Evolutionary conservation across 106 monocot species (phyloP), one percentile per base, ranked within the genome.

Genomic region (Apostasia shenzhenica): DNA sequence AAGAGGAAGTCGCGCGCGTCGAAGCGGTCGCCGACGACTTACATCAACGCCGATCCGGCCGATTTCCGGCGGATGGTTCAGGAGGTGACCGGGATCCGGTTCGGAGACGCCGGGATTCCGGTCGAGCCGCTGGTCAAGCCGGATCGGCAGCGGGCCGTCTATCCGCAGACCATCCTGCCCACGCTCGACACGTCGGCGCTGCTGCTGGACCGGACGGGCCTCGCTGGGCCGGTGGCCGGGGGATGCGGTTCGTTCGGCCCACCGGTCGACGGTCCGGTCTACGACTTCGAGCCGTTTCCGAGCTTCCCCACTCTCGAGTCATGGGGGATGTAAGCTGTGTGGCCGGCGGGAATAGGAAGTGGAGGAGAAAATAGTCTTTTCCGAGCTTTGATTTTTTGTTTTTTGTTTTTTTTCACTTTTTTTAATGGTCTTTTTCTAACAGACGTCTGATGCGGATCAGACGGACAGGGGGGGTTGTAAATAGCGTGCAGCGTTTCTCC

Each of bases 31-130:
- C 70, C 70, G 45, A 89, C 85, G 14, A 91, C 81, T 3, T 86
- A 79, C 79, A 91, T 91, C 72, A 72, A 51, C 71, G 84, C 84
- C 14, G 86, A 91, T 60, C 78, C 78, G 7, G 67, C 81, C 37
- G 81, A 81, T 71, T 91, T 91, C 79, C 78, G 84, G 47, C 68
- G 69, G 59, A 81, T 84, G 91, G 91, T 91, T 5, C 91, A 91
- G 78, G 76, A 84, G 67, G 74, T 91, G 10, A 91, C 86, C 61
- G 91, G 91, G 12, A 73, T 74, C 12, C 54, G 64, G 42, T 55
- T 72, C 8, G 74, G 61, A 8, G 59, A 42, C 4, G 49, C 53
- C 1, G 70, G 14, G 38, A 14, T 42, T 4, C 59, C 72, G 13
- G 70, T 61, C 7, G 67, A 61, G 14, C 44, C 57, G 60, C 46